phyloP scores from a whole-genome alignment of 1,284 basidiomycete species.

The Pseudozyma thailandica region DNA sequence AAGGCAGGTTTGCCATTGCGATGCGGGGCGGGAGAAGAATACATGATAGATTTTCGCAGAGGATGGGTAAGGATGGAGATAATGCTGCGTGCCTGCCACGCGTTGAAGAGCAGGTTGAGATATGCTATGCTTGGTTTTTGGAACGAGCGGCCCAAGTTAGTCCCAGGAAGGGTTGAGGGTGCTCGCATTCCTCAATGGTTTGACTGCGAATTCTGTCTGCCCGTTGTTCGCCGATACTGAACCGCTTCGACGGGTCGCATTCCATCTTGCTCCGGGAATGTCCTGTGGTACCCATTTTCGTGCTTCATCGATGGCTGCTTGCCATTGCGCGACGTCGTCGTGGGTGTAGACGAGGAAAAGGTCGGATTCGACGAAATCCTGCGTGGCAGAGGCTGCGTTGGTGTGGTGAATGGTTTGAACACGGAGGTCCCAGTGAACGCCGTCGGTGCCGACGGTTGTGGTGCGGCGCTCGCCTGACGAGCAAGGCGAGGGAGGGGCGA shows the following conservation, averaged over 20 bases:
- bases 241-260: not conserved
- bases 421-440: constrained; percentile 30
- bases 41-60: too few species aligned
- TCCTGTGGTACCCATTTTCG: constrained; percentile 36
- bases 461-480: constrained; percentile 12
- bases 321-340: constrained; percentile 24
- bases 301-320: constrained; percentile 35
- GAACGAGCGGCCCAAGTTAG: not conserved
- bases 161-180: constrained; percentile 37
- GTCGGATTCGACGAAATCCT: constrained; percentile 42
- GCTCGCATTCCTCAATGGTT: constrained; percentile 17
- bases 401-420: constrained; percentile 32
- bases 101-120: too few species aligned
- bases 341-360: constrained; percentile 45
- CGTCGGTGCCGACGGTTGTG: constrained; percentile 26
- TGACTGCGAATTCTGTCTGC: constrained; percentile 4
- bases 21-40: too few species aligned
- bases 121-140: not conserved
- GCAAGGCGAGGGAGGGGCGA: not conserved
- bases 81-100: too few species aligned
- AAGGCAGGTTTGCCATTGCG: too few species aligned
- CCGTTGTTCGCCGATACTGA: not conserved
- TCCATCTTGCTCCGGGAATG: constrained; percentile 12
- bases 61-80: not conserved
- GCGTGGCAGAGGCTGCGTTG: constrained; percentile 8